phyloP scores from a whole-genome alignment of 1,284 basidiomycete genomes.

The Apiotrichum mycotoxinovorans region DNA sequence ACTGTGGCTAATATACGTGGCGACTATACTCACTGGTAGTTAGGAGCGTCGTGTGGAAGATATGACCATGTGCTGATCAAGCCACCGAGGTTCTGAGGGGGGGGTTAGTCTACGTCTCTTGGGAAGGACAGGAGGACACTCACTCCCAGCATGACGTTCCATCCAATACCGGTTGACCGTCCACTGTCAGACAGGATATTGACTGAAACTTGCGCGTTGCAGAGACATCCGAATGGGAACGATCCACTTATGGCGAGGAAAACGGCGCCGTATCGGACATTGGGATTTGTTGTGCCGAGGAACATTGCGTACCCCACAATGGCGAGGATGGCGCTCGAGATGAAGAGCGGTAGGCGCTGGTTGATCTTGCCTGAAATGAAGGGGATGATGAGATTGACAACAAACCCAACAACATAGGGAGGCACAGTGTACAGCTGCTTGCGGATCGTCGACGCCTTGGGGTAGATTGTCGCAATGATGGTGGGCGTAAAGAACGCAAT shows the following conservation, averaged over 20 bases:
- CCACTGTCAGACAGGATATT: conserved; percentile 14
- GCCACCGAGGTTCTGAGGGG: conserved; percentile 19
- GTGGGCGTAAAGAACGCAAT: conserved; percentile 34
- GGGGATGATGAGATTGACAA: conserved; percentile 30
- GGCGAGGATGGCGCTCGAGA: conserved; percentile 33
- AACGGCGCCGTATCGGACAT: conserved; percentile 14
- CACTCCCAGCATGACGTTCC: conserved; percentile 20
- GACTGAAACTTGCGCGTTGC: conserved; percentile 10
- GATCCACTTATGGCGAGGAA: conserved; percentile 14
- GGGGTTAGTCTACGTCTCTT: too few species aligned
- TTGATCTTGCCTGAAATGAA: conserved; percentile 40
- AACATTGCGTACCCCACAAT: conserved; percentile 38
- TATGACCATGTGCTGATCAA: conserved; percentile 28
- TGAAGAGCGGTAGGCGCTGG: conserved; percentile 35
- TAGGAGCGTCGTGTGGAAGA: conserved; percentile 20
- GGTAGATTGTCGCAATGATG: conserved; percentile 33
- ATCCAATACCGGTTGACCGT: conserved; percentile 14
- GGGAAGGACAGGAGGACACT: not conserved
- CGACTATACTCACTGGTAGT: conserved; percentile 18
- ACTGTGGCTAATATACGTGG: too few species aligned
- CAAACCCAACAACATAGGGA: conserved; percentile 39
- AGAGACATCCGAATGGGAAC: conserved; percentile 15
- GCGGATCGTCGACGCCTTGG: conserved; percentile 19
- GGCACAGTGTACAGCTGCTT: conserved; percentile 47
- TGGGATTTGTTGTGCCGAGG: conserved; percentile 18